Evolutionary conservation across 331 rosid genomes (phyloP), one percentile per base, ranked within the genome.

Genomic region (Dryas integrifolia): DNA sequence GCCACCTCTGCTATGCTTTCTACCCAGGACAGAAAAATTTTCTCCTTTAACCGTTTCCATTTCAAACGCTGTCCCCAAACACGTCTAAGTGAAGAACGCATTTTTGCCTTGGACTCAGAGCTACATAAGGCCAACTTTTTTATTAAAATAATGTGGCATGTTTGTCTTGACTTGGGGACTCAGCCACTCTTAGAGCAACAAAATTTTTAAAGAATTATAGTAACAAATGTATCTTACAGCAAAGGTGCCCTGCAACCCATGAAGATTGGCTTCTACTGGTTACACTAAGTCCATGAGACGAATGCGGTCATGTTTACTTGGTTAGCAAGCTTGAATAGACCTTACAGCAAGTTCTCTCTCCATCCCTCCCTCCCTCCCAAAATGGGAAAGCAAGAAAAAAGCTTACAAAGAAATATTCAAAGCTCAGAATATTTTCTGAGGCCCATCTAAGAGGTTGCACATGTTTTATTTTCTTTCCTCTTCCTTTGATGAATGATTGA

Each of bases 1-100:
- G 98, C 96, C 7, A 75, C 90, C 74, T 85, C 80, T 26, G 92
- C 96, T 82, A 94, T 80, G 82, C 80, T 81, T 72, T 80, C 82
- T 18, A 74, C 77, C 97, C 97, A 89, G 21, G 82, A 85, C 67
- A 35, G 73, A 50, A 88, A 72, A 35, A 88, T 11, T 6, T 67
- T 82, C 66, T 88, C 88, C 83, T 72, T 69, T 8, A 18, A 76
- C 47, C 51, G 74, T 81, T 87, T 86, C 56, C 67, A 71, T 72
- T 82, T 85, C 72, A 88, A 76, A 59, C 90, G 90, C 85, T 76
- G 84, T 70, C 73, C 79, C 97, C 98, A 91, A 47, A 86, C 72
- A 52, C 59, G 80, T 65, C 69, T 82, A 8, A 84, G 83, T 0
- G 96, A 75, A 77, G 74, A 74, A 74, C 98, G 83, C 81, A 88